Evolutionary conservation across 441 rosid genomes (phyloP).

Genomic region (Croton setiger): DNA sequence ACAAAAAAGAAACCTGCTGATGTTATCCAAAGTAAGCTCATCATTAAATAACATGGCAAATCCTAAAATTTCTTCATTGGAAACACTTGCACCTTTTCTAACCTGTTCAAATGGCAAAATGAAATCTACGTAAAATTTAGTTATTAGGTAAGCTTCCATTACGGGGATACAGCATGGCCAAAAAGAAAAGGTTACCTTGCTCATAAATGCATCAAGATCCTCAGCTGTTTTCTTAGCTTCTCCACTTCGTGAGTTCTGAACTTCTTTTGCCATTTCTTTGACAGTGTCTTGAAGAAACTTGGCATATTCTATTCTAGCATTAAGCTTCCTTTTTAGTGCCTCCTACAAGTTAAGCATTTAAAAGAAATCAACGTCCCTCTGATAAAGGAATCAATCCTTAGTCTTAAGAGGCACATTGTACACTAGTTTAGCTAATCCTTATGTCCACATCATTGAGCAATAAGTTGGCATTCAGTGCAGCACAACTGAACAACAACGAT

Average conservation of each 20-base stretch:
- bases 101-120: slow-evolving; percentile 42
- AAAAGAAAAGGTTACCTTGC: slow-evolving; percentile 44
- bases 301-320: slow-evolving; percentile 92
- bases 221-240: slow-evolving; percentile 33
- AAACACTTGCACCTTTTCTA: slow-evolving; percentile 62
- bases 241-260: slow-evolving; percentile 52
- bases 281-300: slow-evolving; percentile 90
- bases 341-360: slow-evolving; percentile 52
- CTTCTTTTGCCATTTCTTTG: slow-evolving; percentile 98
- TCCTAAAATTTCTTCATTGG: slow-evolving; percentile 77
- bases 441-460: slow-evolving; percentile 4
- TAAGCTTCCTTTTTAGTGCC: slow-evolving; percentile 75
- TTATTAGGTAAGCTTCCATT: not conserved
- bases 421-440: slow-evolving; percentile 3
- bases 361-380: slow-evolving; percentile 15
- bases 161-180: slow-evolving; percentile 2
- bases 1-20: slow-evolving; percentile 56
- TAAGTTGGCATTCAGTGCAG: not conserved
- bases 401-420: not conserved
- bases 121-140: not conserved
- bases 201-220: slow-evolving; percentile 64
- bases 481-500: not conserved
- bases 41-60: slow-evolving; percentile 88
- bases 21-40: slow-evolving; percentile 82
- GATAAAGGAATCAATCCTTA: not conserved